These are phyloP conservation scores for Pseudogymnoascus sp. DNA, from an alignment of 2,329 filamentous ascomycete genomes.

Conservation along the genomic window DNA sequence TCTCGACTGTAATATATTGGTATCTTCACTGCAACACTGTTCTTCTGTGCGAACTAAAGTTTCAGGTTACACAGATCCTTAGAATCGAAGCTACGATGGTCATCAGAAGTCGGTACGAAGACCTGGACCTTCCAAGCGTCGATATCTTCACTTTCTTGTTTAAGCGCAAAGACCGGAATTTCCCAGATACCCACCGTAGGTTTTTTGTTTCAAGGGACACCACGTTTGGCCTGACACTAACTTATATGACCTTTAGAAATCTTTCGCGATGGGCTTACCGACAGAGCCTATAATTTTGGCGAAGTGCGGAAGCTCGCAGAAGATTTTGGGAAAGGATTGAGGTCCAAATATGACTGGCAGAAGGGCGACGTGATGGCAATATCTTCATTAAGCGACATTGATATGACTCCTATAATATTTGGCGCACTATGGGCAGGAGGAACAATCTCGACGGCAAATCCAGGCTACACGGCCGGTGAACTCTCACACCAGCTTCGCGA, in stretches of 20 bases:
- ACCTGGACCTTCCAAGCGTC: constrained; percentile 61
- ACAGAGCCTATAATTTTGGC: constrained; percentile 60
- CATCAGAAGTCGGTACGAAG: constrained; percentile 39
- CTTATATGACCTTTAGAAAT: constrained; percentile 49
- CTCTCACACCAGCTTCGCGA: constrained; percentile 73
- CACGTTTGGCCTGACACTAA: not conserved
- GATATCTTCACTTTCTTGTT: constrained; percentile 78
- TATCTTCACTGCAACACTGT: not conserved
- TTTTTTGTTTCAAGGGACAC: not conserved
- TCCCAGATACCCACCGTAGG: constrained; percentile 65
- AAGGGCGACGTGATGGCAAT: constrained; percentile 74
- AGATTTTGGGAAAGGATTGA: constrained; percentile 72
- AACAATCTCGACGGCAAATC: constrained; percentile 70
- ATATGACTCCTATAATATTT: constrained; percentile 67
- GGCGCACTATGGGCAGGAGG: constrained; percentile 75
- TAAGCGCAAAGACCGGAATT: constrained; percentile 56
- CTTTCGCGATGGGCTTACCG: constrained; percentile 66
- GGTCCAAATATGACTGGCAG: constrained; percentile 66
- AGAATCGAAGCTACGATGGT: not conserved
- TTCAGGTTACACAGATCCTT: not conserved
- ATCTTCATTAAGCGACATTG: constrained; percentile 75
- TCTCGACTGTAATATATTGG: not conserved
- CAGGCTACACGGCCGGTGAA: constrained; percentile 75
- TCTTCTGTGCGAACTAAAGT: not conserved
- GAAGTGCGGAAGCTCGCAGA: constrained; percentile 58